phyloP scores from a whole-genome alignment of 2,329 filamentous ascomycete species.

The Anisogramma anomala region DNA sequence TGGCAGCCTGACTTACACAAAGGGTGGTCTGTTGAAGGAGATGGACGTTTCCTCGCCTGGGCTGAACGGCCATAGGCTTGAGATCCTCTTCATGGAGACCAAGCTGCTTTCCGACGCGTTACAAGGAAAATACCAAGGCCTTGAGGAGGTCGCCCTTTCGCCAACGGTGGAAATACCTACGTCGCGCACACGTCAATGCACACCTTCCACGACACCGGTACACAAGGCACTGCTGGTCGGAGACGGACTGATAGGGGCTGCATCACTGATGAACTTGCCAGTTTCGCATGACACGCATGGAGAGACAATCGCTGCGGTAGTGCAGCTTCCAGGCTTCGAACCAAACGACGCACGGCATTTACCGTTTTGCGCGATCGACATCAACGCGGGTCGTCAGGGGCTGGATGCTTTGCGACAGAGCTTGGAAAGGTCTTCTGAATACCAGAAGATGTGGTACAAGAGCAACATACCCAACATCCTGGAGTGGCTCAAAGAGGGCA shows the following conservation, averaged over 20 bases:
- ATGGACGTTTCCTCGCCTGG: conserved; percentile 51
- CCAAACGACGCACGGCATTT: conserved; percentile 24
- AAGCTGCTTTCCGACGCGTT: conserved; percentile 35
- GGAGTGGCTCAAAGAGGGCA: conserved; percentile 51
- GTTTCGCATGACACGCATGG: conserved; percentile 26
- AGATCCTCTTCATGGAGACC: conserved; percentile 48
- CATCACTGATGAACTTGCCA: conserved; percentile 37
- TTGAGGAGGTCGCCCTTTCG: conserved; percentile 59
- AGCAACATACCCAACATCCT: conserved; percentile 56
- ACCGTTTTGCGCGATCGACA: conserved; percentile 49
- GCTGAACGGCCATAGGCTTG: conserved; percentile 50
- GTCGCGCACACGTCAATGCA: conserved; percentile 51
- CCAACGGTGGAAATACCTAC: conserved; percentile 60
- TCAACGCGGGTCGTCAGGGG: conserved; percentile 49
- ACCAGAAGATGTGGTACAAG: conserved; percentile 61
- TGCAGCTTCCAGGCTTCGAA: conserved; percentile 42
- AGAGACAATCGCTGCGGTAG: conserved; percentile 39
- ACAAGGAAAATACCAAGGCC: conserved; percentile 29
- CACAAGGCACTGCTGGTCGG: conserved; percentile 69
- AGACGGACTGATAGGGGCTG: conserved; percentile 58
- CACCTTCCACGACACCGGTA: conserved; percentile 66
- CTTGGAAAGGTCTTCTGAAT: conserved; percentile 56
- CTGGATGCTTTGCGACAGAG: conserved; percentile 57
- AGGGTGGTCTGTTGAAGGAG: conserved; percentile 40
- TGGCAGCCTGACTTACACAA: conserved; percentile 28